A percentile compares a stretch with the other conserved stretches of the same genome.
Evolutionary conservation across 202 grass and related monocot species (phyloP).

Genomic region (Panicum virgatum): DNA sequence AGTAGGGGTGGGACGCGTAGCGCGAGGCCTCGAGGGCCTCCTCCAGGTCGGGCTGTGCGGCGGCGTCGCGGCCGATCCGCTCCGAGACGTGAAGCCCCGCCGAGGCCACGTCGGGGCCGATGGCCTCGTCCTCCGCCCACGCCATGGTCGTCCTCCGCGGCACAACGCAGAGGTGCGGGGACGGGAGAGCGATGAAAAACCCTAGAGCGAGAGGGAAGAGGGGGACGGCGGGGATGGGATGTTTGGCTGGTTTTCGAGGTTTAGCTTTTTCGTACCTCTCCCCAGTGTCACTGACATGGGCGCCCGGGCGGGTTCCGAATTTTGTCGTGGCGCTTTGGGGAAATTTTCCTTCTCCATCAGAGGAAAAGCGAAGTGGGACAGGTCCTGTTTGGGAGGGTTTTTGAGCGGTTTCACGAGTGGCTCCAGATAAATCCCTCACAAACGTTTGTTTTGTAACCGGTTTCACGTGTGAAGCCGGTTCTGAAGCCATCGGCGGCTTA

Average conservation of each 20-base stretch:
- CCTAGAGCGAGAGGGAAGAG: constrained; percentile 46
- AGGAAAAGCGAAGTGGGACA: neutral
- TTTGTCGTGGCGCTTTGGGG: constrained; percentile 18
- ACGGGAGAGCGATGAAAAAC: constrained; percentile 38
- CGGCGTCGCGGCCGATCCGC: constrained; percentile 76
- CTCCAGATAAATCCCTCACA: too few relatives aligned
- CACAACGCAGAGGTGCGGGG: neutral
- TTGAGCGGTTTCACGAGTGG: too few relatives aligned
- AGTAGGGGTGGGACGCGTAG: constrained; percentile 92
- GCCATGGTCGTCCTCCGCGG: constrained; percentile 60
- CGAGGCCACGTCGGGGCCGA: constrained; percentile 84
- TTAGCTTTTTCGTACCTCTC: too few relatives aligned
- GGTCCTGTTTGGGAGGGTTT: too few relatives aligned
- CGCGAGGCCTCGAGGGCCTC: constrained; percentile 94
- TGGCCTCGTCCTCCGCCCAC: constrained; percentile 79
- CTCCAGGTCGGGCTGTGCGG: constrained; percentile 82
- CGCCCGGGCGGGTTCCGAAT: constrained; percentile 31
- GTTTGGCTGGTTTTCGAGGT: constrained; percentile 35
- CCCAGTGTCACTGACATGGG: too few relatives aligned
- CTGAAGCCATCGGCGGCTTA: too few relatives aligned
- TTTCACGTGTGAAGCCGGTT: too few relatives aligned
- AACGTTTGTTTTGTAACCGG: too few relatives aligned
- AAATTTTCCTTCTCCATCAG: neutral
- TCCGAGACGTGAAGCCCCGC: constrained; percentile 87
- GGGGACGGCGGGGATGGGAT: constrained; percentile 17